phyloP scores from a whole-genome alignment of 2,329 filamentous ascomycete genomes.

The Fonsecaea erecta region DNA sequence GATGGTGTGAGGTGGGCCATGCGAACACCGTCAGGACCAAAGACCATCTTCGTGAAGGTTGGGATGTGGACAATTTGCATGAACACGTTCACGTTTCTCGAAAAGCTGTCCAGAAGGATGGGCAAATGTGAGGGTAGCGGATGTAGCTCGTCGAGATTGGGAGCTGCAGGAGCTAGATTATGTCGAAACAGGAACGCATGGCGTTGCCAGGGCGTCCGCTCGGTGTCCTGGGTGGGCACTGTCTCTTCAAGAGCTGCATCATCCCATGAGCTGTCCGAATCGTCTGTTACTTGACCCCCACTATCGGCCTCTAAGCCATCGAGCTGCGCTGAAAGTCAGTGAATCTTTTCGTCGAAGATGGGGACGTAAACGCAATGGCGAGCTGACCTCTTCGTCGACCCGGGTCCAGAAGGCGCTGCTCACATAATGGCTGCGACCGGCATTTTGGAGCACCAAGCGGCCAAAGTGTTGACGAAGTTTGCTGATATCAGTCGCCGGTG shows the following conservation, averaged over 20 bases:
- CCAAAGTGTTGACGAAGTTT: constrained; percentile 55
- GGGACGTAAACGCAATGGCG: background rate
- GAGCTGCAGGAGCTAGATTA: constrained; percentile 40
- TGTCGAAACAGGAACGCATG: constrained; percentile 60
- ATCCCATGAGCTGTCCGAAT: constrained; percentile 45
- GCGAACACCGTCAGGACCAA: constrained; percentile 44
- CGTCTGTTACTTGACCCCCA: constrained; percentile 43
- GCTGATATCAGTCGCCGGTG: constrained; percentile 16
- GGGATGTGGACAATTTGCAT: constrained; percentile 42
- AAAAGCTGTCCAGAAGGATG: constrained; percentile 57
- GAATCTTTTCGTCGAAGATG: constrained; percentile 25
- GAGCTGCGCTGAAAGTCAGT: constrained; percentile 43
- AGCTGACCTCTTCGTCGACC: constrained; percentile 62
- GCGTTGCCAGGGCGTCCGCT: constrained; percentile 51
- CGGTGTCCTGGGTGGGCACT: constrained; percentile 45
- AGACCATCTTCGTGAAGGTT: constrained; percentile 40
- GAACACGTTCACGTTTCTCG: constrained; percentile 57
- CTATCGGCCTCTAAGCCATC: constrained; percentile 49
- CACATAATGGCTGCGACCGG: constrained; percentile 61
- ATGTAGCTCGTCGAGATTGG: constrained; percentile 50
- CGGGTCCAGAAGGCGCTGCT: constrained; percentile 66
- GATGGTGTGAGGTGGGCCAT: constrained; percentile 45
- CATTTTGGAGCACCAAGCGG: constrained; percentile 63
- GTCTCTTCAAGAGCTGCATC: constrained; percentile 39
- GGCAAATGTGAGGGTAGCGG: constrained; percentile 62